A percentile compares a stretch with the other conserved stretches of the same genome.
phyloP scores from a whole-genome alignment of 148 eudicot species.

The Fagopyrum homotropicum region DNA sequence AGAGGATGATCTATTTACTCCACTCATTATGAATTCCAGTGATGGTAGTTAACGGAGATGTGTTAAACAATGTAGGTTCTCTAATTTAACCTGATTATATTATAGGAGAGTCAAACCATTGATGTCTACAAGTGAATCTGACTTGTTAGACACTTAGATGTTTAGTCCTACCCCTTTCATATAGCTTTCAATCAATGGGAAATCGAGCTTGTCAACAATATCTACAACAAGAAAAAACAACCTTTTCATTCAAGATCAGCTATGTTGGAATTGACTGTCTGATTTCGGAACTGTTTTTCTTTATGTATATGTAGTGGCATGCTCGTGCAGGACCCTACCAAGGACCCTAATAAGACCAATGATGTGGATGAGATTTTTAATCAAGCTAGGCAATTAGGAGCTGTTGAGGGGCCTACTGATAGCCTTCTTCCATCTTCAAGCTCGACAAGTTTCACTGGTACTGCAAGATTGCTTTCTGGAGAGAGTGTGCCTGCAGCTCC shows the following conservation, averaged over 20 bases:
- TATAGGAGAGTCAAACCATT: neutral
- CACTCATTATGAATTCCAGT: neutral
- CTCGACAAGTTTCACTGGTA: conserved; percentile 59
- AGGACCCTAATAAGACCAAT: conserved; percentile 22
- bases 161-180: neutral
- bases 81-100: too few relatives aligned
- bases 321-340: conserved; percentile 68
- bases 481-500: conserved; percentile 38
- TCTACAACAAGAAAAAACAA: too few relatives aligned
- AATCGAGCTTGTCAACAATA: too few relatives aligned
- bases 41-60: neutral
- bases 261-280: neutral
- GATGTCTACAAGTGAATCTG: neutral
- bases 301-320: conserved; percentile 49
- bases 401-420: conserved; percentile 36
- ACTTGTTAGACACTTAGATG: neutral
- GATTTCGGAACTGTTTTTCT: neutral
- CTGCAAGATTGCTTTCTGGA: conserved; percentile 72
- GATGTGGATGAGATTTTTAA: conserved; percentile 53
- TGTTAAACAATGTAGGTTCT: too few relatives aligned
- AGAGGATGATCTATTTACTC: neutral
- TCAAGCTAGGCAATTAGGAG: conserved; percentile 57
- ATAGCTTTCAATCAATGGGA: neutral
- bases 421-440: conserved; percentile 47
- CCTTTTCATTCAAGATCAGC: neutral